These are phyloP conservation scores for Trichoderma guizhouense DNA, from an alignment of 2,329 filamentous ascomycete genomes.

Conservation along the genomic window DNA sequence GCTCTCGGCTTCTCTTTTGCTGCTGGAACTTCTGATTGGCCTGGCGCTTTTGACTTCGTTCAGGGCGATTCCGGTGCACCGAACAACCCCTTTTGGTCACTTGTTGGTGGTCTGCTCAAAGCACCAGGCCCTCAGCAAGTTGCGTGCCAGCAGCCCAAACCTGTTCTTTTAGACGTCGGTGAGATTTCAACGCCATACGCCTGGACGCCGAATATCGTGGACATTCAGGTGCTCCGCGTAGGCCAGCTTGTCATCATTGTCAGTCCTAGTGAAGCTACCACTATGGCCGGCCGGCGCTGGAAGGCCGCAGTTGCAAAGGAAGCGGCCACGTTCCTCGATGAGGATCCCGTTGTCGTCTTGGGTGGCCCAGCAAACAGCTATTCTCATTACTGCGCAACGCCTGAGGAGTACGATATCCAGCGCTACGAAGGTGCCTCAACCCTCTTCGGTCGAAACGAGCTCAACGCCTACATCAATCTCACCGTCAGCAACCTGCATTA, in stretches of 20 bases:
- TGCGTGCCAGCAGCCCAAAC: slow-evolving; percentile 76
- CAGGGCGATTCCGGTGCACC: slow-evolving; percentile 76
- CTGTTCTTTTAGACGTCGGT: slow-evolving; percentile 84
- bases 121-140: slow-evolving; percentile 66
- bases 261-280: slow-evolving; percentile 82
- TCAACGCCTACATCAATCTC: slow-evolving; percentile 84
- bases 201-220: slow-evolving; percentile 90
- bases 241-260: slow-evolving; percentile 83
- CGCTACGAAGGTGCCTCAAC: slow-evolving; percentile 95
- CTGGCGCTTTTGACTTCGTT: slow-evolving; percentile 88
- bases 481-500: slow-evolving; percentile 60
- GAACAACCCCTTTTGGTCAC: slow-evolving; percentile 71
- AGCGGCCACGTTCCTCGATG: slow-evolving; percentile 47
- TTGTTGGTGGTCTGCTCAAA: slow-evolving; percentile 71
- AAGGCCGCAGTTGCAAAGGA: slow-evolving; percentile 61
- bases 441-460: slow-evolving; percentile 76
- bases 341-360: slow-evolving; percentile 71
- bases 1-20: slow-evolving; percentile 91
- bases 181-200: slow-evolving; percentile 73
- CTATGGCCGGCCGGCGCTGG: slow-evolving; percentile 90
- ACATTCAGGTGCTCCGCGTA: slow-evolving; percentile 79
- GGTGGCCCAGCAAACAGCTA: slow-evolving; percentile 91
- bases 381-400: slow-evolving; percentile 74
- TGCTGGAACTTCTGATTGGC: slow-evolving; percentile 86
- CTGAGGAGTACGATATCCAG: slow-evolving; percentile 78